Evolutionary conservation across 306 rosid genomes (phyloP).

Genomic region (Prunus padus): DNA sequence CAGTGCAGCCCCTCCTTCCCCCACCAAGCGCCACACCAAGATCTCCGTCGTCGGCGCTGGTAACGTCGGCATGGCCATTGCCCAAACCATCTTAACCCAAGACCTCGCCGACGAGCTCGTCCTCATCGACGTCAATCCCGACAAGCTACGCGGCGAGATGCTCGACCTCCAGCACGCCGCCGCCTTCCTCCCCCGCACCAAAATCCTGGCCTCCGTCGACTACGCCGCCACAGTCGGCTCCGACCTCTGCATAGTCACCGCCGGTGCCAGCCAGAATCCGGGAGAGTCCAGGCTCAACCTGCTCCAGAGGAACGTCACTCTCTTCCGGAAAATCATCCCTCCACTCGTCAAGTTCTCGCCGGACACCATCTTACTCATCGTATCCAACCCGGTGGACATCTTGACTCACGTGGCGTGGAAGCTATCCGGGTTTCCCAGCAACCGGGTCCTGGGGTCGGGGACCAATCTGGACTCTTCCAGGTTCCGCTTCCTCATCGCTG

Average conservation of each 20-base stretch:
- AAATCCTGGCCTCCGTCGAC: slow-evolving; percentile 74
- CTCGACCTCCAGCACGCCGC: slow-evolving; percentile 92
- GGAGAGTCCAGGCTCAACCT: slow-evolving; percentile 77
- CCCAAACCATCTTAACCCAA: slow-evolving; percentile 92
- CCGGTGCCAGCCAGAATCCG: slow-evolving; percentile 76
- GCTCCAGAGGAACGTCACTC: slow-evolving; percentile 71
- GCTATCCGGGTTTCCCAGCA: slow-evolving; percentile 79
- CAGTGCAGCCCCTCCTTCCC: slow-evolving; percentile 56
- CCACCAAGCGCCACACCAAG: slow-evolving; percentile 61
- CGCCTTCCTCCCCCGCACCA: slow-evolving; percentile 90
- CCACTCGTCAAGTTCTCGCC: slow-evolving; percentile 66
- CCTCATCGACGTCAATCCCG: slow-evolving; percentile 65
- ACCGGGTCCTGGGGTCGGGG: slow-evolving; percentile 87
- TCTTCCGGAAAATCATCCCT: slow-evolving; percentile 62
- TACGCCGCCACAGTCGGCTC: slow-evolving; percentile 65
- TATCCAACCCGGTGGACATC: slow-evolving; percentile 84
- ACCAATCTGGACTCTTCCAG: slow-evolving; percentile 92
- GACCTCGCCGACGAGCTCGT: slow-evolving; percentile 73
- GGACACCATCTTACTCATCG: slow-evolving; percentile 52
- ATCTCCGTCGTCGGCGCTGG: slow-evolving; percentile 83
- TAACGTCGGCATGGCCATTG: slow-evolving; percentile 97
- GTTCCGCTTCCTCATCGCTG: slow-evolving; percentile 83
- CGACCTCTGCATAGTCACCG: slow-evolving; percentile 89
- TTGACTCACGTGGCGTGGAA: slow-evolving; percentile 86
- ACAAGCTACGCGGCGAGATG: slow-evolving; percentile 94